Evolutionary conservation across 2,329 filamentous ascomycete species (phyloP).

Genomic region (Albophoma yamanashiensis): DNA sequence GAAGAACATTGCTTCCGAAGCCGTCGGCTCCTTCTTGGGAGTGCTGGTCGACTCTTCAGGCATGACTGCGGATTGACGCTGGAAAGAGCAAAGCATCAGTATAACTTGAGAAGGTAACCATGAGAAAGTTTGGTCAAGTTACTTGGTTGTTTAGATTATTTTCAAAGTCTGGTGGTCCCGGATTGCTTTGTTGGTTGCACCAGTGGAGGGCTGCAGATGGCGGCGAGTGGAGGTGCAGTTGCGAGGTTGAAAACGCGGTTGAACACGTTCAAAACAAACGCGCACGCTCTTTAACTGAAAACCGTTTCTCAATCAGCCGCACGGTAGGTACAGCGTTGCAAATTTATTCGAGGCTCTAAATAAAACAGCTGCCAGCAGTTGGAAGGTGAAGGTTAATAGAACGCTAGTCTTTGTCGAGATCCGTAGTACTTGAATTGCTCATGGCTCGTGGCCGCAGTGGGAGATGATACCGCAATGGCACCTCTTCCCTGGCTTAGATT

Average conservation of each 20-base stretch:
- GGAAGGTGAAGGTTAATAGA: background rate
- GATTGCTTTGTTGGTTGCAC: background rate
- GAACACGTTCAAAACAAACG: background rate
- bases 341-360: background rate
- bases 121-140: background rate
- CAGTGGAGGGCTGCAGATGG: background rate
- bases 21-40: slow-evolving; percentile 23
- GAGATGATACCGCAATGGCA: no score
- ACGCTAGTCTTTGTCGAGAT: no score
- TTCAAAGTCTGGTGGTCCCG: background rate
- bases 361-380: background rate
- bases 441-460: no score
- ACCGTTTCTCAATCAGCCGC: background rate
- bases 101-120: no score
- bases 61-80: slow-evolving; percentile 12
- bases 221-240: background rate
- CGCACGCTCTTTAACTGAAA: background rate
- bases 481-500: no score
- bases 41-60: slow-evolving; percentile 8
- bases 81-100: background rate
- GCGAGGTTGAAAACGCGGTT: background rate
- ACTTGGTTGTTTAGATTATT: background rate
- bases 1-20: slow-evolving; percentile 32
- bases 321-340: background rate
- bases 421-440: no score